Evolutionary conservation across 148 eudicot genomes (phyloP), one percentile per base, ranked within the genome.

Genomic region (Cornus controversa): DNA sequence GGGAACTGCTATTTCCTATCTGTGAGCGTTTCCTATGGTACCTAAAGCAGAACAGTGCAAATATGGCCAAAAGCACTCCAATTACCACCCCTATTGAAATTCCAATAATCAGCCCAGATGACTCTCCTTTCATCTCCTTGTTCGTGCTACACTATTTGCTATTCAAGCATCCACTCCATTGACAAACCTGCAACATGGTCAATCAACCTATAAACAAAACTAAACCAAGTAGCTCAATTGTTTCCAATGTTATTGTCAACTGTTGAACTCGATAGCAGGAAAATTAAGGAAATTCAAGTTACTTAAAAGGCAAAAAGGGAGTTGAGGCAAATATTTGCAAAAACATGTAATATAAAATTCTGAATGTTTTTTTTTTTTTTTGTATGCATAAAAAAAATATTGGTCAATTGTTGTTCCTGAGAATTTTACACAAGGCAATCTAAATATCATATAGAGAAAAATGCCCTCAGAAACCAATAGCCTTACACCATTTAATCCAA

Each of bases 11-110:
- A 83, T 78, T 90, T 45, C 90, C 91, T 70, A 90, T 84, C 77
- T 89, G 93, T 0, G 88, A 82, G 8, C 77, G 85, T 78, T 84
- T 94, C 84, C 84, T 80, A 27, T 87, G 97, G 74, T 81, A 90
- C 79, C 95, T 85, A 73, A 91, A 54, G 84, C 94, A 92, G 70
- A 88, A 83, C 42, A 94, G 66, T 25, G 90, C 87, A 70, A 80
- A 71, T 70, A 91, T 29, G 9, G 98, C 98, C 84, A 88, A 81
- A 75, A 85, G 76, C 34, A 91, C 84, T 72, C 98, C 98, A 53
- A 94, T 87, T 25, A 94, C 98, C 23, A 94, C 90, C 31, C 98
- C 98, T 58, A 92, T 92, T 14, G 98, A 92, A 72, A 92, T 82
- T 57, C 98, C 98, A 65, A 91, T 79, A 53, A 92, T 87, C 85